A percentile compares a stretch with the other conserved stretches of the same genome.
These are phyloP conservation scores for Cryptococcus sp. DNA, from an alignment of 1,284 basidiomycete species.

Conservation along the genomic window DNA sequence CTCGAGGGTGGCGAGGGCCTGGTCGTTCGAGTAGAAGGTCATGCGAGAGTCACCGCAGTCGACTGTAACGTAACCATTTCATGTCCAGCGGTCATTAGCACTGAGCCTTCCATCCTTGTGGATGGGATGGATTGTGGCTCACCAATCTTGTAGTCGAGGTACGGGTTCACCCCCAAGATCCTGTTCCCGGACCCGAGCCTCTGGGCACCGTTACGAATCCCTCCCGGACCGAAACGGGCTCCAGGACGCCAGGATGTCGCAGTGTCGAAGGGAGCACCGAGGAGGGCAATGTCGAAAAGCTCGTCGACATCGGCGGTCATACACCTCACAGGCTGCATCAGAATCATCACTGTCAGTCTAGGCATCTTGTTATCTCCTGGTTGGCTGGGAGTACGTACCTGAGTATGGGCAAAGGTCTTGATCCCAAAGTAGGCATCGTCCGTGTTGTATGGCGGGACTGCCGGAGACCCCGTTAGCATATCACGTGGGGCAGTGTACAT, in stretches of 20 bases:
- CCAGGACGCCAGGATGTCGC: conserved; percentile 66
- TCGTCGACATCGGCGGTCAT: conserved; percentile 18
- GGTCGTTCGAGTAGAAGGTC: conserved; percentile 61
- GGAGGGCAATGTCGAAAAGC: conserved; percentile 51
- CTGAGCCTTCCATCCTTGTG: not conserved
- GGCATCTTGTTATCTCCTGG: not conserved
- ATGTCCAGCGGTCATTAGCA: not conserved
- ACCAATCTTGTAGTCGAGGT: conserved; percentile 32
- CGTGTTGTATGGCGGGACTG: conserved; percentile 10
- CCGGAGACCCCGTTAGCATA: not conserved
- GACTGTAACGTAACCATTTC: conserved; percentile 50
- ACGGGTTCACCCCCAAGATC: conserved; percentile 67
- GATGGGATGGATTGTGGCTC: conserved; percentile 43
- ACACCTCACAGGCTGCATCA: conserved; percentile 15
- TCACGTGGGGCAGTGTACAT: not conserved
- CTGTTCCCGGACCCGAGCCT: conserved; percentile 59
- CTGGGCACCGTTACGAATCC: conserved; percentile 71
- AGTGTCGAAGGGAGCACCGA: conserved; percentile 80
- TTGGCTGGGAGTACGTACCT: not conserved
- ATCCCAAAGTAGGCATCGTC: conserved; percentile 10
- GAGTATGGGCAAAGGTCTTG: conserved; percentile 16
- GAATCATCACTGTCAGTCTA: not conserved
- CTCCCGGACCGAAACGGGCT: conserved; percentile 75
- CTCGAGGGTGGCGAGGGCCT: conserved; percentile 46
- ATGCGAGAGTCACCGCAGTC: conserved; percentile 79